Evolutionary conservation across 108 stramenopile species (phyloP).

Genomic region (Skeletonema marinoi): DNA sequence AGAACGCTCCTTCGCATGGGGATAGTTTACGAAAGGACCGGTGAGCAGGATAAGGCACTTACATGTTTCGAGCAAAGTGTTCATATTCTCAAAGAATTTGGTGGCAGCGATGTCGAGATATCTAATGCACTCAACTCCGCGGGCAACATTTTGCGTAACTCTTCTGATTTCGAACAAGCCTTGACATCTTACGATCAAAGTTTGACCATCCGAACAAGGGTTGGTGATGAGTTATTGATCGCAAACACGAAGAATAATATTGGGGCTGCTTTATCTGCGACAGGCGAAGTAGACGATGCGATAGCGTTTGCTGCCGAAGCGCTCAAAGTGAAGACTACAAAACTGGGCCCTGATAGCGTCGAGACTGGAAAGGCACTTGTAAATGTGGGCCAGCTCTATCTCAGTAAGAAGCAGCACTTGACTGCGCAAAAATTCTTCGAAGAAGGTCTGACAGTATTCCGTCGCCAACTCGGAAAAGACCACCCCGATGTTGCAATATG

Average conservation of each 20-base stretch:
- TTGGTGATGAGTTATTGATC: constrained; percentile 40
- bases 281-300: constrained; percentile 31
- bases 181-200: constrained; percentile 52
- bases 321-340: constrained; percentile 43
- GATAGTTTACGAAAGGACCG: constrained; percentile 23
- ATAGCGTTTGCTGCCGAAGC: constrained; percentile 45
- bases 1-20: constrained; percentile 39
- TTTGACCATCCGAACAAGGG: constrained; percentile 22
- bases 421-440: constrained; percentile 39
- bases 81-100: constrained; percentile 15
- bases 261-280: constrained; percentile 30
- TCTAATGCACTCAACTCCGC: constrained; percentile 46
- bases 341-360: constrained; percentile 19
- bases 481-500: constrained; percentile 35
- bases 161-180: constrained; percentile 38
- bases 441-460: constrained; percentile 52
- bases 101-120: constrained; percentile 36
- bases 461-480: background rate
- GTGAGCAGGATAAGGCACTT: constrained; percentile 18
- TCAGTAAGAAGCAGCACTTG: constrained; percentile 16
- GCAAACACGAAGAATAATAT: constrained; percentile 57
- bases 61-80: constrained; percentile 35
- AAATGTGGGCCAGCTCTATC: constrained; percentile 51
- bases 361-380: constrained; percentile 49
- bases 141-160: constrained; percentile 38